Conservation (phyloP, 2,329 filamentous ascomycete species). For the Fusarium irregulare region DNA sequence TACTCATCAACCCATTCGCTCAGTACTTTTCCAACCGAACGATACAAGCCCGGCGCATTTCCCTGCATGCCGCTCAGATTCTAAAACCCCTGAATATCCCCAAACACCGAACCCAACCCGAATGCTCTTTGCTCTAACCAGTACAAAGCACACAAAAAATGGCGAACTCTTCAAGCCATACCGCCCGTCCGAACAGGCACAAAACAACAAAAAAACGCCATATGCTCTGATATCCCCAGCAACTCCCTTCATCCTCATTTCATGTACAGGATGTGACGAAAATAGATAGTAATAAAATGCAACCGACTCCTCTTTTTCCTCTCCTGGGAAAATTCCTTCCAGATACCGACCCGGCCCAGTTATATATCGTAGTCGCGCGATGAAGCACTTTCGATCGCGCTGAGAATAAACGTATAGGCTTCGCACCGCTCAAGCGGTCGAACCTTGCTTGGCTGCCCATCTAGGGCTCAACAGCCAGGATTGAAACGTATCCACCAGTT, state of each 20-base stretch:
- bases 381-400: slow-evolving; percentile 48
- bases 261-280: slow-evolving; percentile 30
- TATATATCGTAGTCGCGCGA: slow-evolving; percentile 44
- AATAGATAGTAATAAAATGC: slow-evolving; percentile 26
- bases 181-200: slow-evolving; percentile 19
- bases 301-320: slow-evolving; percentile 39
- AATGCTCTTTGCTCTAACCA: slow-evolving; percentile 11
- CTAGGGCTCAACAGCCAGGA: slow-evolving; percentile 26
- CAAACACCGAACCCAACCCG: slow-evolving; percentile 1
- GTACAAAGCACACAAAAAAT: slow-evolving; percentile 4
- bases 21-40: slow-evolving; percentile 46
- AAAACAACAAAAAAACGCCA: slow-evolving; percentile 37
- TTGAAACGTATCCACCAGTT: slow-evolving; percentile 42
- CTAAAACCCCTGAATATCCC: slow-evolving; percentile 33
- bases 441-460: slow-evolving; percentile 32
- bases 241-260: slow-evolving; percentile 31
- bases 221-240: slow-evolving; percentile 14
- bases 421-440: slow-evolving; percentile 26
- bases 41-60: slow-evolving; percentile 31
- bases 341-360: slow-evolving; percentile 37
- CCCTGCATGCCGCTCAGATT: slow-evolving; percentile 36
- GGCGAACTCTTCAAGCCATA: slow-evolving; percentile 14
- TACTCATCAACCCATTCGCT: slow-evolving; percentile 44
- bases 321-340: slow-evolving; percentile 29
- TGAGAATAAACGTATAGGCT: slow-evolving; percentile 46